These are phyloP conservation scores for Geosmithia putterillii DNA, from an alignment of 2,329 filamentous ascomycete genomes.

Conservation along the genomic window DNA sequence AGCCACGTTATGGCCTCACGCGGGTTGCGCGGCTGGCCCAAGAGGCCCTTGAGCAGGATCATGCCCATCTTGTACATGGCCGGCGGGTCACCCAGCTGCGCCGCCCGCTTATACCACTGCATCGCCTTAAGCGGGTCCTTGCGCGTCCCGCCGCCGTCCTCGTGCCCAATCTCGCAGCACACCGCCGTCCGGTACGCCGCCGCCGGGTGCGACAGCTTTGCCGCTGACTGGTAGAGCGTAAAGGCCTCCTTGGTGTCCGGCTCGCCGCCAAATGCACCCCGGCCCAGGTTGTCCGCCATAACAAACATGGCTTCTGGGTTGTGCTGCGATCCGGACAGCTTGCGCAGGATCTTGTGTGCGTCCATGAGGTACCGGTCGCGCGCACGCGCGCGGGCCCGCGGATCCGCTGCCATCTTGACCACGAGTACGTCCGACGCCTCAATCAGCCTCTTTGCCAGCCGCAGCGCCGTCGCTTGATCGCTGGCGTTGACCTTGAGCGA, in stretches of 20 bases:
- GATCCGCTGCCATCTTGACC: slow-evolving; percentile 46
- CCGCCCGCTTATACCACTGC: slow-evolving; percentile 94
- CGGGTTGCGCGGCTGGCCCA: slow-evolving; percentile 76
- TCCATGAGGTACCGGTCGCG: slow-evolving; percentile 78
- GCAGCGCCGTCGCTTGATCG: slow-evolving; percentile 60
- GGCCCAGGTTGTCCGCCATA: slow-evolving; percentile 78
- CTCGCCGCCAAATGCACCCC: slow-evolving; percentile 66
- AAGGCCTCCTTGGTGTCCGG: slow-evolving; percentile 88
- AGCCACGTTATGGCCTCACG: slow-evolving; percentile 85
- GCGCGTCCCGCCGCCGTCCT: slow-evolving; percentile 86
- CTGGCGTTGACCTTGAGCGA: slow-evolving; percentile 57
- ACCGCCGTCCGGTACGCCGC: slow-evolving; percentile 92
- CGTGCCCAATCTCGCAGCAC: slow-evolving; percentile 90
- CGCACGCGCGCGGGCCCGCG: slow-evolving; percentile 59
- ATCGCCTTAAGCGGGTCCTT: slow-evolving; percentile 88
- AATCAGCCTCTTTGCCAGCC: slow-evolving; percentile 70
- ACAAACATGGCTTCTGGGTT: slow-evolving; percentile 89
- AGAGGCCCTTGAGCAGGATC: slow-evolving; percentile 82
- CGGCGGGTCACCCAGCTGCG: slow-evolving; percentile 76
- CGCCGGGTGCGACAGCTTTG: slow-evolving; percentile 74
- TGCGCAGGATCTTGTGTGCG: slow-evolving; percentile 85
- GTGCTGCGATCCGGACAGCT: slow-evolving; percentile 53
- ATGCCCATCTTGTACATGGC: slow-evolving; percentile 99
- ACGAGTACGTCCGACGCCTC: slow-evolving; percentile 74
- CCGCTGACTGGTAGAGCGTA: slow-evolving; percentile 82